Conservation (phyloP, 495 filamentous ascomycete species). For the Clohesyomyces aquaticus region DNA sequence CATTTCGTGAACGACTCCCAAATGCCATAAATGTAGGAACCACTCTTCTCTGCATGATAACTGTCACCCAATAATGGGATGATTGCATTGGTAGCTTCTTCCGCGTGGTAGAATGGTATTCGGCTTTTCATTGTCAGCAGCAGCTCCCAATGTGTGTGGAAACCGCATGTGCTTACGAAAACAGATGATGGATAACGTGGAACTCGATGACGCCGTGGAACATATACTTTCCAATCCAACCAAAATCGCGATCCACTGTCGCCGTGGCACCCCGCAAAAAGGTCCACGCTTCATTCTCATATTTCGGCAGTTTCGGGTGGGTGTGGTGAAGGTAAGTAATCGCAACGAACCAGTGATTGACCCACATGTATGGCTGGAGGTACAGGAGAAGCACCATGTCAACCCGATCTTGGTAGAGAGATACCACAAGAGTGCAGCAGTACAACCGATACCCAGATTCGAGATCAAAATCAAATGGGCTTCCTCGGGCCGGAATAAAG, state of each 20-base stretch:
- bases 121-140: background rate
- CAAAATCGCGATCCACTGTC: conserved; percentile 4
- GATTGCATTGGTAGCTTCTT: conserved; percentile 2
- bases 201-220: conserved; percentile 13
- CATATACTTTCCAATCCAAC: conserved; percentile 6
- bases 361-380: conserved; percentile 1
- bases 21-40: too few relatives aligned
- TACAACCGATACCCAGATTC: background rate
- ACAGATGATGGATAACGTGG: conserved; percentile 10
- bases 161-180: background rate
- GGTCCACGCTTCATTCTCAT: background rate
- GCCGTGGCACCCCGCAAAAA: background rate
- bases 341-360: conserved; percentile 12
- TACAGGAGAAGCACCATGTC: background rate
- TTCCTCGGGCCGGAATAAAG: background rate
- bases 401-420: background rate
- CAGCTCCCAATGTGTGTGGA: background rate
- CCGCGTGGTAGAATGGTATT: conserved; percentile 12
- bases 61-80: background rate
- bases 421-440: background rate
- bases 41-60: too few relatives aligned
- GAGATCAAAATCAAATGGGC: conserved; percentile 1
- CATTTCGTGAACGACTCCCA: too few relatives aligned
- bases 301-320: background rate
- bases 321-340: conserved; percentile 13